Base-by-base conservation (phyloP, 352 stramenopile genomes). In the Hyaloperonospora arabidopsidis region DNA sequence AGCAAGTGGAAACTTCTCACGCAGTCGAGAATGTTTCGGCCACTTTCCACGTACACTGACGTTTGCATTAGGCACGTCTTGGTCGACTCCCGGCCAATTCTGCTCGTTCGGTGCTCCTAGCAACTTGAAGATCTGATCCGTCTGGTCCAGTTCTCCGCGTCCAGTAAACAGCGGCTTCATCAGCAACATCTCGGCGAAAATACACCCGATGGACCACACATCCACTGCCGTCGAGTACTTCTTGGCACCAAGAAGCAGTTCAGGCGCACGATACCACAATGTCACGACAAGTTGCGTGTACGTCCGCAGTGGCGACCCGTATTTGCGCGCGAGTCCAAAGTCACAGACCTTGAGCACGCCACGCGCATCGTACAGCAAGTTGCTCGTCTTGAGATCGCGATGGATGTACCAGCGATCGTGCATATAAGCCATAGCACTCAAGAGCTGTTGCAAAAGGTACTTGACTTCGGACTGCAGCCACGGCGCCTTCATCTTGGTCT, bases 381-480 rank as follows among this genome's bases (percentile, higher is more conserved):
- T 98, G 54, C 74, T 95, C n/a, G 95, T 98, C 77, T 99, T 99
- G 55, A 99, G 79, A 61, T 99, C 96, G 14, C 96, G 87, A 67
- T 98, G 96, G 28, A 98, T 84, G 61, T 83, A 89, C 76, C 89
- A 97, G 19, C 82, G 75, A 25, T 79, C 64, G 66, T 99, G 96
- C 72, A 98, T 97, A 66, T 89, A 86, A 11, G 68, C 75, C 35
- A 94, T 49, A 5, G 84, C 95, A 28, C 72, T 78, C 1, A 98
- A 65, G 29, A 99, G 78, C 57, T 96, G 95, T 57, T 87, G 63
- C 62, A 98, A 71, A 22, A 98, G 80, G 51, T 78, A 89, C 70
- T 99, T 98, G 40, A 97, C 80, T 70, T 98, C 84, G 35, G 77
- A 84, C 45, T 91, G 80, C 13, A 93, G 62, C 59, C 89, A 90